Conservation (phyloP, 495 filamentous ascomycete species). For the Thermochaetoides thermophila region DNA sequence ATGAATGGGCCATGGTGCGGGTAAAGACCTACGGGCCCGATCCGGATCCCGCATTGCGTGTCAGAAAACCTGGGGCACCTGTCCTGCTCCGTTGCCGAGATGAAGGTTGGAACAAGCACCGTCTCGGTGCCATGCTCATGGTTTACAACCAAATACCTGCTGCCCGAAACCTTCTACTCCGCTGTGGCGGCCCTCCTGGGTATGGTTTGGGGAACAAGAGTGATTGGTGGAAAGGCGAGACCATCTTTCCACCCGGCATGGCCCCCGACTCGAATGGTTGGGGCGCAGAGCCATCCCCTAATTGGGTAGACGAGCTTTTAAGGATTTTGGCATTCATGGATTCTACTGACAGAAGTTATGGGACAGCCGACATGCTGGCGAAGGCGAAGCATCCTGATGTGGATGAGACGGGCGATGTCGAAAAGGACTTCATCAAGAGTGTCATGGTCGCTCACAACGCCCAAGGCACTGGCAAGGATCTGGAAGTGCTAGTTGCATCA, state of each 20-base stretch:
- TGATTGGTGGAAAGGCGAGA: conserved; percentile 76
- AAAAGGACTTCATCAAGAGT: conserved; percentile 17
- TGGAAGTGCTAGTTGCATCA: conserved; percentile 3
- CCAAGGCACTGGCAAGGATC: neutral
- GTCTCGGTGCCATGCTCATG: conserved; percentile 54
- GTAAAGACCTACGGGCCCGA: conserved; percentile 8
- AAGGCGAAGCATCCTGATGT: neutral
- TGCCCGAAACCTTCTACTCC: conserved; percentile 58
- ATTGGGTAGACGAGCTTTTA: conserved; percentile 46
- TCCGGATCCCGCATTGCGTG: conserved; percentile 35
- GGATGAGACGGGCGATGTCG: conserved; percentile 5
- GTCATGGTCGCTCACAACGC: neutral
- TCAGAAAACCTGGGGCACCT: conserved; percentile 41
- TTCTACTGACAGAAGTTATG: conserved; percentile 64
- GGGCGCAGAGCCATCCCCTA: conserved; percentile 10
- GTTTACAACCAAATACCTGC: conserved; percentile 78
- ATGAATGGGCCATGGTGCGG: conserved; percentile 62
- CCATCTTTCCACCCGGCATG: conserved; percentile 44
- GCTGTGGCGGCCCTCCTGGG: conserved; percentile 29
- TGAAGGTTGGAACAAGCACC: conserved; percentile 24
- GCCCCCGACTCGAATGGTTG: conserved; percentile 36
- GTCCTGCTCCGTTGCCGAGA: conserved; percentile 54
- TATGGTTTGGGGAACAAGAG: conserved; percentile 50
- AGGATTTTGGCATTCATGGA: conserved; percentile 82
- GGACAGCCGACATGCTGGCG: conserved; percentile 42